Evolutionary conservation across 495 filamentous ascomycete species (phyloP).

Genomic region (Hamigera avellanea): DNA sequence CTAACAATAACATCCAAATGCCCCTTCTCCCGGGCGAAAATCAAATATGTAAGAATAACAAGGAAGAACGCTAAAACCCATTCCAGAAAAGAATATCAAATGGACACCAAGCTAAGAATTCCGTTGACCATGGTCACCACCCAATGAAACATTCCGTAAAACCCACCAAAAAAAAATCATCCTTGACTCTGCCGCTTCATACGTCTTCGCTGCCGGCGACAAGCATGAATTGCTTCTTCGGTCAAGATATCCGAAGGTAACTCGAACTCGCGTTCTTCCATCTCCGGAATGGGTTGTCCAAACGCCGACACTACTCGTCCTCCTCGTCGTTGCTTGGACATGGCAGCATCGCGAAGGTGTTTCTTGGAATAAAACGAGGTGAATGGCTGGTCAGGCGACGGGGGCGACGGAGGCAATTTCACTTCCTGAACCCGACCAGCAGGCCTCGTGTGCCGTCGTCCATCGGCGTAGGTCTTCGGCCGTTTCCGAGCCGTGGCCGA

Average conservation of each 20-base stretch:
- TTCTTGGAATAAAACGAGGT: constrained; percentile 74
- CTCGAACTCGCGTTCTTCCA: constrained; percentile 56
- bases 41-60: too few species aligned
- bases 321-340: constrained; percentile 47
- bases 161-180: too few species aligned
- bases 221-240: constrained; percentile 51
- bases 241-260: constrained; percentile 62
- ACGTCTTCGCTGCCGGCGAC: constrained; percentile 46
- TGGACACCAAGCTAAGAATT: too few species aligned
- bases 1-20: too few species aligned
- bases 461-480: constrained; percentile 15
- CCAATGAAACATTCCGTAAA: too few species aligned
- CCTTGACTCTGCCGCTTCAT: constrained; percentile 27
- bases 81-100: too few species aligned
- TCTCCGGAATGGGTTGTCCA: constrained; percentile 70
- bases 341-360: constrained; percentile 63
- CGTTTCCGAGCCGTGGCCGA: constrained; percentile 25
- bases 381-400: constrained; percentile 47
- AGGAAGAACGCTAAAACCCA: too few species aligned
- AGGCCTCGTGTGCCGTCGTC: constrained; percentile 3
- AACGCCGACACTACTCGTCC: constrained; percentile 54
- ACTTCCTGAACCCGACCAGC: constrained; percentile 6
- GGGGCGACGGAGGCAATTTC: constrained; percentile 7
- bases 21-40: too few species aligned
- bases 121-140: too few species aligned